A percentile compares a stretch with the other conserved stretches of the same genome.
These are phyloP conservation scores for Claviceps citrina DNA, from an alignment of 2,329 filamentous ascomycete genomes.

Conservation along the genomic window DNA sequence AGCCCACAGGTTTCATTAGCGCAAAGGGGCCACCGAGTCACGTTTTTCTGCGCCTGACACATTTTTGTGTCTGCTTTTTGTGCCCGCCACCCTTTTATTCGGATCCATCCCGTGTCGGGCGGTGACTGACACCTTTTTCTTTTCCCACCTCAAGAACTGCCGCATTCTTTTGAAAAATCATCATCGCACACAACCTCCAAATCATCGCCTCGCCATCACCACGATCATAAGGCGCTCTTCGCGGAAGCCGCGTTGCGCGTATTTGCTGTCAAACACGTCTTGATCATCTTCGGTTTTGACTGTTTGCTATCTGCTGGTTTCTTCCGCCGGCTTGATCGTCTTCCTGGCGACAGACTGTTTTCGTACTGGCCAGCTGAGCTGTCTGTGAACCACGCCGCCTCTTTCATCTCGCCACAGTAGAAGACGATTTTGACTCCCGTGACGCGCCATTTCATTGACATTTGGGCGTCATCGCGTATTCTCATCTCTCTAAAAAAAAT, in stretches of 20 bases:
- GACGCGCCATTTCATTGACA: conserved; percentile 6
- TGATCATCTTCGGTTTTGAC: background rate
- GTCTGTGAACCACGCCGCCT: conserved; percentile 8
- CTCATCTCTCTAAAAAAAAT: background rate
- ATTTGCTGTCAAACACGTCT: background rate
- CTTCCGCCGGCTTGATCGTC: conserved; percentile 1
- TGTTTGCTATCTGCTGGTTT: background rate
- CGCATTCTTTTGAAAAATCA: conserved; percentile 1
- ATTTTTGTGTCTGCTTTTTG: too few species aligned
- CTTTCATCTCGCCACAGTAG: conserved; percentile 10
- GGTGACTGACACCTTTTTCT: background rate
- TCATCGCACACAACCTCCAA: background rate
- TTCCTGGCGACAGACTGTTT: background rate
- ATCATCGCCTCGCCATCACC: background rate
- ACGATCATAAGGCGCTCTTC: background rate
- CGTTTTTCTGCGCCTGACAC: conserved; percentile 3
- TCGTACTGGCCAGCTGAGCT: conserved; percentile 3
- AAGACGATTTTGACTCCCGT: conserved; percentile 8
- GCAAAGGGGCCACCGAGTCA: conserved; percentile 3
- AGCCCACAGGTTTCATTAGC: too few species aligned
- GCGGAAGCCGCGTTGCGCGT: background rate
- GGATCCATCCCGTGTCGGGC: background rate
- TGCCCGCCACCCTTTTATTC: conserved; percentile 3
- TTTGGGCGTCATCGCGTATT: conserved; percentile 8
- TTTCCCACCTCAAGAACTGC: background rate